These are phyloP conservation scores for Pichia nakasei DNA, from an alignment of 805 yeast species.

Conservation along the genomic window DNA sequence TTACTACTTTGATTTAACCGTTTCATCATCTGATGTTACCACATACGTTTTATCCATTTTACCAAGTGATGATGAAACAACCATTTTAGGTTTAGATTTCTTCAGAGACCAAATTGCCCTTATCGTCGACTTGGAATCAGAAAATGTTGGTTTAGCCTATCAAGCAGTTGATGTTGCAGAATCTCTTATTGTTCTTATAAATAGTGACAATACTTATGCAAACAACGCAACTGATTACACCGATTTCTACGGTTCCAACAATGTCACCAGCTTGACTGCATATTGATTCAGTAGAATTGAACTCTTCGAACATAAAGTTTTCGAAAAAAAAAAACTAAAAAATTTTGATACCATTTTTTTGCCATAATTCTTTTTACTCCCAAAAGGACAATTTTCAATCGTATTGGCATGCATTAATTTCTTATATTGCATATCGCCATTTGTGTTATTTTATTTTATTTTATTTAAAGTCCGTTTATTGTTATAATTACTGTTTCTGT, in stretches of 20 bases:
- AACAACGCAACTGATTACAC: background rate
- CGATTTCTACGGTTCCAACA: conserved; percentile 1
- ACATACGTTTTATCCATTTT: conserved; percentile 7
- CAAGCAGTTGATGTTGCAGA: background rate
- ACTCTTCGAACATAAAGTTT: too few species aligned
- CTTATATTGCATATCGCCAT: too few species aligned
- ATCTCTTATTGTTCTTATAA: background rate
- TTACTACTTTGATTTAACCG: background rate
- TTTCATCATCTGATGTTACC: background rate
- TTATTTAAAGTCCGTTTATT: background rate
- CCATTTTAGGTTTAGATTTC: conserved; percentile 10
- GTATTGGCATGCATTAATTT: too few species aligned
- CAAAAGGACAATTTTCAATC: too few species aligned
- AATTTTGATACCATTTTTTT: too few species aligned
- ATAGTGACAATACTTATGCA: background rate
- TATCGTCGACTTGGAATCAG: conserved; percentile 5
- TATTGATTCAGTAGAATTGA: too few species aligned
- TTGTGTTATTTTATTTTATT: background rate
- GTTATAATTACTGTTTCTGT: too few species aligned
- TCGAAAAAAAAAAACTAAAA: too few species aligned
- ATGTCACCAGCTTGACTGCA: background rate
- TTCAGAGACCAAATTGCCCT: background rate
- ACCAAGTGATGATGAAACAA: conserved; percentile 6
- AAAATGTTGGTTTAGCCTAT: conserved; percentile 6
- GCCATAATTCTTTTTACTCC: too few species aligned